Base-by-base conservation (phyloP, 345 rosid genomes). In the Sapria himalayana region DNA sequence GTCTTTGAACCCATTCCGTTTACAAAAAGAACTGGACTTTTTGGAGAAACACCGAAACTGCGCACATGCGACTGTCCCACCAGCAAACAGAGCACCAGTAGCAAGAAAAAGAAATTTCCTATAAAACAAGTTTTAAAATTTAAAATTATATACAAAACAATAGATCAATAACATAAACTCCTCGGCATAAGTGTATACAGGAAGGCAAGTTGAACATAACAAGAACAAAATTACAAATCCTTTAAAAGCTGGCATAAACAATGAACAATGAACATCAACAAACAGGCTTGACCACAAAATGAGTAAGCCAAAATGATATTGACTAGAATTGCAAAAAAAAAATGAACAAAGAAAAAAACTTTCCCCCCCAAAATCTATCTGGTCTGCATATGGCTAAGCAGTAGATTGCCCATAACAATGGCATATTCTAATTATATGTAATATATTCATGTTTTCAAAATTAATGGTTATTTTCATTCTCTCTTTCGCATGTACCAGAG, bases 51-150 rank as follows among this genome's bases (percentile, higher is more conserved):
- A 51, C 36, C 81, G 63, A 29, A 85, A 79, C 25, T 72, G 74
- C 49, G 73, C n/a, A 45, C 71, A 84, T 20, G 71, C 76, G 46
- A 93, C 76, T 29, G 95, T 67, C 45, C 95, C 93, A 50, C 92
- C 93, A 41, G 84, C 93, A 43, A 70, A 84, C 35, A 80, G 53
- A 36, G 84, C 52, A 45, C 99, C 85, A 31, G 86, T 59, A 24
- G 92, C 84, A 60, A 82, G 70, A 52, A 89, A 58, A 41, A 84
- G 65, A 38, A 66, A 43, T 66, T 80, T 91, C 72, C 99, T 91
- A 70, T 15, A 39, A 41, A 50, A 57, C 45, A 11, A 54, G n/a
- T n/a, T n/a, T n/a, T n/a, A n/a, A n/a, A n/a, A n/a, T n/a, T n/a
- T n/a, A n/a, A n/a, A n/a, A n/a, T n/a, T n/a, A n/a, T n/a, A n/a